Percentiles rank a stretch among this genome's conserved stretches.
phyloP scores from a whole-genome alignment of 2,329 filamentous ascomycete genomes.

The Aspergillus floridensis region DNA sequence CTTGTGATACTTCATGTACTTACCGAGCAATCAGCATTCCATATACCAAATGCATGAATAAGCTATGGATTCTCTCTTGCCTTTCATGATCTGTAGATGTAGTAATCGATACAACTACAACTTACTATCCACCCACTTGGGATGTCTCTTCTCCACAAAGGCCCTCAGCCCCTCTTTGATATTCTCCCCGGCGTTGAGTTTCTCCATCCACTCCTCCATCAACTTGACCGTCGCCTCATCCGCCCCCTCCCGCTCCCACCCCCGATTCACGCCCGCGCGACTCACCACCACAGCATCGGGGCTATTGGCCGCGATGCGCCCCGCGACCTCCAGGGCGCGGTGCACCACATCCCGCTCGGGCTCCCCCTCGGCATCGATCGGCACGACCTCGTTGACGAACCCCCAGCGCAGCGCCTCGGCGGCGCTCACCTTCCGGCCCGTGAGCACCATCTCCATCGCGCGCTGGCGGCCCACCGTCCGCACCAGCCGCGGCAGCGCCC shows the following conservation, averaged over 20 bases:
- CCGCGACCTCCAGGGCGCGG: constrained; percentile 60
- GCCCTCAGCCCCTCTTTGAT: constrained; percentile 70
- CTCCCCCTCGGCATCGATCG: not conserved
- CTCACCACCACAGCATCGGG: constrained; percentile 75
- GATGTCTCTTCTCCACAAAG: constrained; percentile 73
- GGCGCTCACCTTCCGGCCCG: constrained; percentile 60
- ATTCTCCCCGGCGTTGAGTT: constrained; percentile 66
- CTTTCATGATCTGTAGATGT: not conserved
- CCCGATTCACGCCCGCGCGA: constrained; percentile 67
- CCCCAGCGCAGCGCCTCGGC: constrained; percentile 64
- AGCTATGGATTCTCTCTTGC: not conserved
- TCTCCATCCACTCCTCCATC: constrained; percentile 57
- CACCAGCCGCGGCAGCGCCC: constrained; percentile 65
- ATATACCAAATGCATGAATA: constrained; percentile 7
- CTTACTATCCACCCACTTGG: constrained; percentile 56
- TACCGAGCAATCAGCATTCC: not conserved
- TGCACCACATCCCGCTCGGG: constrained; percentile 22
- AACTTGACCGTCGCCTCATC: constrained; percentile 61
- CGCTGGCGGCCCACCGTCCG: constrained; percentile 65
- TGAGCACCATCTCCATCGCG: constrained; percentile 70
- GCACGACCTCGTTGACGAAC: constrained; percentile 62
- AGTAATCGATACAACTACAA: constrained; percentile 21
- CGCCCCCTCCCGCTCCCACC: constrained; percentile 68
- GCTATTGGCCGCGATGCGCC: constrained; percentile 62
- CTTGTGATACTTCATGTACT: not conserved